Conservation (phyloP, 169 alveolate species). For the Perkinsus marinus region DNA sequence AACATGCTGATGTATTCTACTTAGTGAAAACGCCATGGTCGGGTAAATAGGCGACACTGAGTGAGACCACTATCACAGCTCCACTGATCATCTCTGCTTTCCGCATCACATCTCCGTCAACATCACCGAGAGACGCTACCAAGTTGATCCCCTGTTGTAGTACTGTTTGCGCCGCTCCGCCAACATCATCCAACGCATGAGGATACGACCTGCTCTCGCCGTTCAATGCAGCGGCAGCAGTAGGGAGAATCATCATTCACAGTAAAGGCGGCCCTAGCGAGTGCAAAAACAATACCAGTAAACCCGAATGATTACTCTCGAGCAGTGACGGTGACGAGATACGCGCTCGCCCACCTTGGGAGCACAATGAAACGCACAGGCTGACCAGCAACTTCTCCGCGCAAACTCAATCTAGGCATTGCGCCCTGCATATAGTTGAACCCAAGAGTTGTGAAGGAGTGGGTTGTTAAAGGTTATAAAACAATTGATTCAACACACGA, state of each 20-base stretch:
- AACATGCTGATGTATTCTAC: neutral
- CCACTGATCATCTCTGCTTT: neutral
- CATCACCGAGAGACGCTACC: neutral
- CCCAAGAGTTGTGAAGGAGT: no score
- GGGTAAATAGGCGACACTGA: neutral
- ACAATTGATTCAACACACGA: neutral
- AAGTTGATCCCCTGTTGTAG: neutral
- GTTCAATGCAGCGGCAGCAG: neutral
- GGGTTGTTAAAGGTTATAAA: neutral
- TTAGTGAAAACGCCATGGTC: neutral
- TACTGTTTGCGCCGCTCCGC: neutral
- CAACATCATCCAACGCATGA: neutral
- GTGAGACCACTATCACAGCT: neutral
- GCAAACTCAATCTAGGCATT: no score
- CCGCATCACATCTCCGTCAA: neutral
- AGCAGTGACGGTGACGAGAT: no score
- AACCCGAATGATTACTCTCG: no score
- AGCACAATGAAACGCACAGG: no score
- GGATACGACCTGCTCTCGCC: neutral
- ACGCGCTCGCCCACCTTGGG: no score
- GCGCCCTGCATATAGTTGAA: no score
- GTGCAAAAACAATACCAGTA: no score
- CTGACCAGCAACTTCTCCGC: no score
- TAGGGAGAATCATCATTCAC: neutral
- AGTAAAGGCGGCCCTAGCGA: no score